Conservation (phyloP, 441 rosid genomes). For the Mallotus repandus region DNA sequence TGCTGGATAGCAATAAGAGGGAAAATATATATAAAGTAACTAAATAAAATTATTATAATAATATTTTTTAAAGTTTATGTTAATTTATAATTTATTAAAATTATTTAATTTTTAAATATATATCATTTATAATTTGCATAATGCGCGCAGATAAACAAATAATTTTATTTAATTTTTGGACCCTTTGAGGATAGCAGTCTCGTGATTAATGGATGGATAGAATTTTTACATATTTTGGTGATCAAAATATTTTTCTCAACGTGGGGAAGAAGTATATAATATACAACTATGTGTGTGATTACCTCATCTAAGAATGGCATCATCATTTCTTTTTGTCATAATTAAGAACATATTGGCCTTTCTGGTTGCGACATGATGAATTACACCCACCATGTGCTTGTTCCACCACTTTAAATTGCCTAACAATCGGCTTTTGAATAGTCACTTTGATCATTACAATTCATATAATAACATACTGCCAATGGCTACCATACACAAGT, state of each 20-base stretch:
- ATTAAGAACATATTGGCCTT: neutral
- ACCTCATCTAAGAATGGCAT: slow-evolving; percentile 1
- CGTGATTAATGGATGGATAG: neutral
- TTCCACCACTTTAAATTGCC: slow-evolving; percentile 9
- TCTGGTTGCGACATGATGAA: neutral
- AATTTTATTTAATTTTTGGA: neutral
- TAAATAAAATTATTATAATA: too few species aligned
- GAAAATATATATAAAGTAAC: neutral
- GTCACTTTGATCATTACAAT: neutral
- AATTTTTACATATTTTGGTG: too few species aligned
- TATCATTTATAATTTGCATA: too few species aligned
- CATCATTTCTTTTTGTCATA: slow-evolving; percentile 1
- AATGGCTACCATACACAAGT: slow-evolving; percentile 15
- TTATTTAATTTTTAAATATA: too few species aligned
- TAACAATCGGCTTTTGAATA: slow-evolving; percentile 11
- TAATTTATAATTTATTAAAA: too few species aligned
- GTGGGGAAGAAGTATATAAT: neutral
- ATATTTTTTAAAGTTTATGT: too few species aligned
- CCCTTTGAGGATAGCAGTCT: neutral
- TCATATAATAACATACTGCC: neutral
- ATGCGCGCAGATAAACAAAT: too few species aligned
- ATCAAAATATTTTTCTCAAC: neutral
- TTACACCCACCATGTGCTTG: neutral
- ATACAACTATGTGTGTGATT: neutral
- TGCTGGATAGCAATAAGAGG: slow-evolving; percentile 1